phyloP scores from a whole-genome alignment of 1,284 basidiomycete genomes.

The Gymnopus androsaceus region DNA sequence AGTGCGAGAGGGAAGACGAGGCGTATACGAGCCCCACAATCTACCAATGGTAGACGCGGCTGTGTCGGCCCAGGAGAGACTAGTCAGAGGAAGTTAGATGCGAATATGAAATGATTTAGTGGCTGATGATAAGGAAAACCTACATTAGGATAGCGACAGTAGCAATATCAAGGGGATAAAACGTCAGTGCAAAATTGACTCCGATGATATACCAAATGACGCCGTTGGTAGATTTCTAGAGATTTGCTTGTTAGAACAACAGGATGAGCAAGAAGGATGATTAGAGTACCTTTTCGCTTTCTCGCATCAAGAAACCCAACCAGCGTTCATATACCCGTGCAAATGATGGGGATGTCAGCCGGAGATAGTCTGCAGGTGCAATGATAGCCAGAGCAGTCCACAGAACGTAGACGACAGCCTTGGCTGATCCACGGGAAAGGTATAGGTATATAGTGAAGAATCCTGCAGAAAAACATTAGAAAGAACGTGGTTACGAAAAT shows the following conservation, averaged over 20 bases:
- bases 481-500: conserved; percentile 12
- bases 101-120: conserved; percentile 1
- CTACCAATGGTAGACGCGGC: conserved; percentile 93
- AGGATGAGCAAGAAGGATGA: too few relatives aligned
- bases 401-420: conserved; percentile 65
- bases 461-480: conserved; percentile 46
- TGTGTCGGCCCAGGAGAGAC: conserved; percentile 97
- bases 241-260: too few relatives aligned
- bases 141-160: conserved; percentile 88
- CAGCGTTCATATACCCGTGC: conserved; percentile 76
- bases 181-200: conserved; percentile 77
- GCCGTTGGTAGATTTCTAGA: conserved; percentile 79
- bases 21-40: conserved; percentile 70
- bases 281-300: conserved; percentile 91
- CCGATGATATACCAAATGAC: conserved; percentile 97
- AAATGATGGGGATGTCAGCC: conserved; percentile 72
- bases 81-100: conserved; percentile 33
- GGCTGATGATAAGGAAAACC: conserved; percentile 31
- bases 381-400: conserved; percentile 72
- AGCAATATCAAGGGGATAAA: conserved; percentile 87
- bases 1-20: conserved; percentile 61
- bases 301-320: conserved; percentile 92
- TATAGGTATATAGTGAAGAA: conserved; percentile 86
- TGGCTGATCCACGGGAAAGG: conserved; percentile 53
- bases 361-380: conserved; percentile 75